Conservation (phyloP, 768 basidiomycete genomes). For the Hericium erinaceus region DNA sequence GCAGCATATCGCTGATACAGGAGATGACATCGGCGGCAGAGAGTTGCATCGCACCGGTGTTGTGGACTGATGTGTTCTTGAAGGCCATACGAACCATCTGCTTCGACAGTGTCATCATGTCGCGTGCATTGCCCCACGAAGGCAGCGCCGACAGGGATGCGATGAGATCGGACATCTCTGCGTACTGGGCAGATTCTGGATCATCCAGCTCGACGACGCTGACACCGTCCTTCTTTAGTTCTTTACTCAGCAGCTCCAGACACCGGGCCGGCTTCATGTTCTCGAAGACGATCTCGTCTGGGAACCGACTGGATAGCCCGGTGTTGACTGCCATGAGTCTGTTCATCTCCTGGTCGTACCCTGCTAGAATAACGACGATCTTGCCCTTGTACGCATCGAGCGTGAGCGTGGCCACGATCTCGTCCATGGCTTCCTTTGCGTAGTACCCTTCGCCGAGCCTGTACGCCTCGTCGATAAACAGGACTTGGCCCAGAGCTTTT, state of each 20-base stretch:
- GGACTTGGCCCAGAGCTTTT: conserved; percentile 55
- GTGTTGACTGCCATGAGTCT: conserved; percentile 46
- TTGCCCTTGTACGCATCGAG: conserved; percentile 47
- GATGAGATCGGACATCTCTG: conserved; percentile 31
- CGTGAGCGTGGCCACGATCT: conserved; percentile 56
- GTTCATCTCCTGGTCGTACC: conserved; percentile 64
- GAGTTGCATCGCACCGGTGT: conserved; percentile 6
- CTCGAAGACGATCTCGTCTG: conserved; percentile 45
- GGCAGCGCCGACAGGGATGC: conserved; percentile 32
- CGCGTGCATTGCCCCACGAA: conserved; percentile 66
- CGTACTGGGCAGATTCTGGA: conserved; percentile 19
- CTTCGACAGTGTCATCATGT: conserved; percentile 46
- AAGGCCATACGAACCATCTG: conserved; percentile 36
- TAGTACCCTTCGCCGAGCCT: conserved; percentile 51
- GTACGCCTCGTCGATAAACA: conserved; percentile 70
- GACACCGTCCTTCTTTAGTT: conserved; percentile 38
- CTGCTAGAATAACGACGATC: conserved; percentile 59
- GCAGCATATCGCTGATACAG: background rate
- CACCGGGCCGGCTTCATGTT: conserved; percentile 44
- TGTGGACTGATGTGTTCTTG: conserved; percentile 9
- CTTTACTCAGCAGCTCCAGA: conserved; percentile 36
- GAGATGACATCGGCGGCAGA: background rate
- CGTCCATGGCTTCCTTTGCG: conserved; percentile 65
- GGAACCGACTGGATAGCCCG: conserved; percentile 60
- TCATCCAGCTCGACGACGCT: conserved; percentile 28